A percentile compares a stretch with the other conserved stretches of the same genome.
Evolutionary conservation across 2,329 filamentous ascomycete genomes (phyloP).

Genomic region (Nannizziopsis barbatae): DNA sequence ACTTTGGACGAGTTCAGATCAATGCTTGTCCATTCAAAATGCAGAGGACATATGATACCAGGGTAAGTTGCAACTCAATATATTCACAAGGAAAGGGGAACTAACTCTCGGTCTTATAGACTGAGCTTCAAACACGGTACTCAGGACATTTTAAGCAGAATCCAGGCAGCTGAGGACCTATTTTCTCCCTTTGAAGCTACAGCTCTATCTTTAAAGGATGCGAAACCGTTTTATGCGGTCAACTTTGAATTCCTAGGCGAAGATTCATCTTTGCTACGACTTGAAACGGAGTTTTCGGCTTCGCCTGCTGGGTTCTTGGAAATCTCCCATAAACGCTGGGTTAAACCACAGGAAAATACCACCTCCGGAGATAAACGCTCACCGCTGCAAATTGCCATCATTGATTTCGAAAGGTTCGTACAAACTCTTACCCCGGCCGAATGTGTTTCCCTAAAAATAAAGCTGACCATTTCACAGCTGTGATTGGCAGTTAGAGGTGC

Average conservation of each 20-base stretch:
- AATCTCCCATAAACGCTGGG: conserved; percentile 27
- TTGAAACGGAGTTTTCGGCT: conserved; percentile 30
- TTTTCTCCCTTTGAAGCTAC: conserved; percentile 21
- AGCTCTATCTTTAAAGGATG: conserved; percentile 17
- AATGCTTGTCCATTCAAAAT: conserved; percentile 30
- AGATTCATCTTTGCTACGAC: conserved; percentile 24
- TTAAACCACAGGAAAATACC: conserved; percentile 21
- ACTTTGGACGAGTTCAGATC: conserved; percentile 31
- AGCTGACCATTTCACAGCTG: conserved; percentile 21
- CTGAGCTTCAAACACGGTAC: conserved; percentile 21
- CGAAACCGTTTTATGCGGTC: conserved; percentile 29
- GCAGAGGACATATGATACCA: conserved; percentile 29
- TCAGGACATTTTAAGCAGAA: conserved; percentile 23
- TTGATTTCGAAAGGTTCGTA: conserved; percentile 29
- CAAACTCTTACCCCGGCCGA: background rate
- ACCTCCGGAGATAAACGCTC: conserved; percentile 19
- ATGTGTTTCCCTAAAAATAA: background rate
- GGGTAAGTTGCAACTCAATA: conserved; percentile 22
- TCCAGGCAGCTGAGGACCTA: conserved; percentile 21
- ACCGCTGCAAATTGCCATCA: conserved; percentile 27
- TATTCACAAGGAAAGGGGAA: background rate
- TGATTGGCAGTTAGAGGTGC: conserved; percentile 35
- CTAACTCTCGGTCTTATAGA: conserved; percentile 2
- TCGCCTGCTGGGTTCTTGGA: conserved; percentile 25
- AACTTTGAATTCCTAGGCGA: conserved; percentile 32